A percentile compares a stretch with the other conserved stretches of the same genome.
Conservation (phyloP, 2,329 filamentous ascomycete genomes). For the Claviceps africana region DNA sequence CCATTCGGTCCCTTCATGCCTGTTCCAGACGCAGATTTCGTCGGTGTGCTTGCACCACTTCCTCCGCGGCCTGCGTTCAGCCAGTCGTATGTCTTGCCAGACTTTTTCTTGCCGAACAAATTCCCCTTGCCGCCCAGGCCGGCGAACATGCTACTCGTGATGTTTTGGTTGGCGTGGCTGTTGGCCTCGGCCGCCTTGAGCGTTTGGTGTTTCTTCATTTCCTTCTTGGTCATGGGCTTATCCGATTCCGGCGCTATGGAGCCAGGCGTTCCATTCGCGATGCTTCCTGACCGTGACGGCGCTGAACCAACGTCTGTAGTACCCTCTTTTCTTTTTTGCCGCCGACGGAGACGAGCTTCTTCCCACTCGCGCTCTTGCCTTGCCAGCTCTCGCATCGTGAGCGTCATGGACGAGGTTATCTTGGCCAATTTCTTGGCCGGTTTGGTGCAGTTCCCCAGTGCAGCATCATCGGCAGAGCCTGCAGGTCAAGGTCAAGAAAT, state of each 20-base stretch:
- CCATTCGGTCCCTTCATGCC: constrained; percentile 19
- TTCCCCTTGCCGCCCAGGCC: constrained; percentile 49
- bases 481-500: not conserved
- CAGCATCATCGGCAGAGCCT: constrained; percentile 27
- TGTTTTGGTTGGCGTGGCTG: constrained; percentile 69
- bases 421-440: constrained; percentile 29
- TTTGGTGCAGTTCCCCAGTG: constrained; percentile 25
- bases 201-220: constrained; percentile 59
- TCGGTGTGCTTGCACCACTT: constrained; percentile 40
- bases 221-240: constrained; percentile 76
- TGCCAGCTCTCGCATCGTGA: constrained; percentile 46
- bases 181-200: constrained; percentile 66
- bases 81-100: constrained; percentile 59
- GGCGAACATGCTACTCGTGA: constrained; percentile 61
- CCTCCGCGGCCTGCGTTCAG: constrained; percentile 43
- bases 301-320: constrained; percentile 35
- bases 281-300: constrained; percentile 39
- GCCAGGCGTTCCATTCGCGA: constrained; percentile 47
- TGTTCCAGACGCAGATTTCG: constrained; percentile 19
- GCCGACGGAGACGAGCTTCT: constrained; percentile 54
- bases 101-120: constrained; percentile 45
- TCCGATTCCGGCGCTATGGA: constrained; percentile 47
- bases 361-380: constrained; percentile 57
- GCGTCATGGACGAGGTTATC: constrained; percentile 36
- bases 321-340: constrained; percentile 47